Base-by-base conservation (phyloP, 192 early-diverging fungal species). In the Coemansia sp. region DNA sequence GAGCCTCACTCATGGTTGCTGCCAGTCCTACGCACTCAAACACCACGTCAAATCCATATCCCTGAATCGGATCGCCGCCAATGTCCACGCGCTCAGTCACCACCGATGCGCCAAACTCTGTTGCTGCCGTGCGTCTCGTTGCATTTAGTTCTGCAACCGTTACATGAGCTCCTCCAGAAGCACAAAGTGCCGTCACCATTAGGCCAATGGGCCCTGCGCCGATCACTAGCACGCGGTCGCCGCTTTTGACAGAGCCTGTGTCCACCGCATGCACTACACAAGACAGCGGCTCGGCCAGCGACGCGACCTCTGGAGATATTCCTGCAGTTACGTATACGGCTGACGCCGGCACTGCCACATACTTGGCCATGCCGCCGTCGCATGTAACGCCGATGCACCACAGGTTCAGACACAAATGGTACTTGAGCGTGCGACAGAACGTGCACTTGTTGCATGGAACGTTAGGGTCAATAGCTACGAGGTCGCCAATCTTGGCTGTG, bases 151-250 rank as follows among this genome's bases (percentile, higher is more conserved):
- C 83, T 17, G 72, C 54, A 5, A 82, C 64, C 4, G 75, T 72
- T 11, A 84, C 83, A 7, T 66, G 50, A 4, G 75, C 79, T 25
- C 83, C 83, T 49, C 67, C 65, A 10, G 52, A 70, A 1, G 64
- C 24, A 10, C 66, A 64, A 17, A 84, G 41, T 48, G 76, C 73
- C n/a, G 70, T 63, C 15, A 82, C 72, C 83, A 84, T 82, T 24
- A 84, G 65, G n/a, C 83, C 83, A 57, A 84, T 84, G 37, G 83
- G 83, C 0, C 83, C 83, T 15, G 80, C 80, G 14, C 83, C 83
- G 14, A 84, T 73, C 14, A 84, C 73, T 38, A 78, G 51, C 2
- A 71, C 83, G 10, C 60, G 62, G 48, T 79, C 72, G 23, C 83
- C 80, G 38, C 59, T 78, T 52, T 84, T 74, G 59, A 84, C 62